Evolutionary conservation across 495 filamentous ascomycete species (phyloP).

Genomic region (Aspergillus wentii): DNA sequence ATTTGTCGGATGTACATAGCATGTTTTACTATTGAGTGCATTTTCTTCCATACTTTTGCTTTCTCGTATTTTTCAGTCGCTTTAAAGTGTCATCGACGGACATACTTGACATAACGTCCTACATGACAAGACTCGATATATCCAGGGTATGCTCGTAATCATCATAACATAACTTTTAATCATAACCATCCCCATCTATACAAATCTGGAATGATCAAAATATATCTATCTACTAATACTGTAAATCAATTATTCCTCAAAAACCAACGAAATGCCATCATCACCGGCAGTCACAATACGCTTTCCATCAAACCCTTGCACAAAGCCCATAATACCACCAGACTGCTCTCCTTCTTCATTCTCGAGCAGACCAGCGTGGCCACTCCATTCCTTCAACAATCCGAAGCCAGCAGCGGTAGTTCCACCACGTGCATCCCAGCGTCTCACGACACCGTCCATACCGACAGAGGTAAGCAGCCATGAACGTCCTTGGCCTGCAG

Average conservation of each 20-base stretch:
- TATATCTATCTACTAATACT: too few species aligned
- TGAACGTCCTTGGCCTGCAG: constrained; percentile 28
- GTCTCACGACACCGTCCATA: constrained; percentile 78
- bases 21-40: constrained; percentile 27
- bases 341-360: constrained; percentile 50
- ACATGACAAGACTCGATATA: too few species aligned
- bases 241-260: constrained; percentile 56
- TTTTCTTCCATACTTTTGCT: too few species aligned
- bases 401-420: constrained; percentile 59
- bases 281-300: constrained; percentile 84
- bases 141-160: too few species aligned
- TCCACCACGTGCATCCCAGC: constrained; percentile 84
- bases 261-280: constrained; percentile 69
- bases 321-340: constrained; percentile 88
- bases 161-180: constrained; percentile 2
- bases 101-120: neutral
- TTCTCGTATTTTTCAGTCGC: too few species aligned
- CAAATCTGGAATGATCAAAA: too few species aligned
- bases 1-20: constrained; percentile 42
- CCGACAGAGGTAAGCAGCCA: constrained; percentile 77
- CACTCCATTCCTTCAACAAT: constrained; percentile 73
- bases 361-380: constrained; percentile 73
- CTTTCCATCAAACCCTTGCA: constrained; percentile 63
- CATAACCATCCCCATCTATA: too few species aligned
- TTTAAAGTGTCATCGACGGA: constrained; percentile 1